Evolutionary conservation across 2,329 filamentous ascomycete species (phyloP), one percentile per base, ranked within the genome.

Genomic region (Paraphaeosphaeria sporulosa): DNA sequence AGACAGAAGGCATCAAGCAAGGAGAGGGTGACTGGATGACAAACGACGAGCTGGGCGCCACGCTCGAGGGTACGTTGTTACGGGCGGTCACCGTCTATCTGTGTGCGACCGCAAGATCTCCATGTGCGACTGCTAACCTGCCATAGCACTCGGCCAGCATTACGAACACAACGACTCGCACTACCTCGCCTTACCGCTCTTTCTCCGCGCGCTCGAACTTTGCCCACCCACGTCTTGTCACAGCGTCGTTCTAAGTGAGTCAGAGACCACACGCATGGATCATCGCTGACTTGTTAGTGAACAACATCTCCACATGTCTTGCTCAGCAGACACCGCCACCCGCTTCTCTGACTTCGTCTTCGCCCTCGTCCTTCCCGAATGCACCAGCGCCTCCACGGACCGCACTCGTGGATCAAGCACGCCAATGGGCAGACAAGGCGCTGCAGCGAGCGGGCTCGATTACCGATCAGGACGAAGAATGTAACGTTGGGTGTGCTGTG

Each of bases 181-280:
- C 71, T 91, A 94, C 67, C 87, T 97, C 1, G 90, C 94, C 6
- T 86, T 94, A 23, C 93, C 94, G 3, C 83, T 97, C 32, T 96
- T 94, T 75, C 87, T 97, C 69, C 93, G 96, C 72, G 92, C 94
- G 6, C 83, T 97, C 36, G 85, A 89, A 19, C 79, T 95, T 48
- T 89, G 87, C 74, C 84, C 87, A 3, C 79, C 80, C 1, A 82
- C 81, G 25, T 85, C 82, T 32, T 97, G 94, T 75, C 93, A 96
- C 75, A 88, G 90, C 53, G 90, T 92, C 30, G 84, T 94, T 15
- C 82, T 97, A 73, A 96, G 85, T 90, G 83, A 73, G 85, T 83
- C 21, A 36, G 7, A 30, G 40, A 4, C 21, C 32, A 43, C 38
- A 50, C 43, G 25, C 32, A 44, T 43, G 19, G 19, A 21, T 17